Conservation (phyloP, 768 basidiomycete species). For the Rhizopogon vesiculosus region DNA sequence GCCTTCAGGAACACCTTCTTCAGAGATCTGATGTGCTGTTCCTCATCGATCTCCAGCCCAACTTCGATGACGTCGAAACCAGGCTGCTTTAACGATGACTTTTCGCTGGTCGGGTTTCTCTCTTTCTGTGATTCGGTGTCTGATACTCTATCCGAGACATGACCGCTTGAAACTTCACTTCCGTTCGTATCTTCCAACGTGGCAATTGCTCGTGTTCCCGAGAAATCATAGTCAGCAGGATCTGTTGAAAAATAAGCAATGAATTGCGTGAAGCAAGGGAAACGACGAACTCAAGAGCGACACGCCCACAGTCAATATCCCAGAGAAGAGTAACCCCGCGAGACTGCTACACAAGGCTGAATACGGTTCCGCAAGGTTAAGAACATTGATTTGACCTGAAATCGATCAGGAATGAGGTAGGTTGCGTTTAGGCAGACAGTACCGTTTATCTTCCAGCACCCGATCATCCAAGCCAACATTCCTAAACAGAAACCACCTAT, state of each 20-base stretch:
- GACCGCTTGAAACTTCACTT: neutral
- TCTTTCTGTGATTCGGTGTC: conserved; percentile 15
- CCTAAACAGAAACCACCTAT: conserved; percentile 37
- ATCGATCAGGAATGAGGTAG: neutral
- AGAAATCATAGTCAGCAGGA: conserved; percentile 36
- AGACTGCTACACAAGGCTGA: conserved; percentile 36
- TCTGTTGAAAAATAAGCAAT: conserved; percentile 11
- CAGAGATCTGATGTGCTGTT: conserved; percentile 14
- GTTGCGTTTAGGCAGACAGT: neutral
- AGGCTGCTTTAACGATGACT: neutral
- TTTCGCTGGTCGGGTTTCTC: neutral
- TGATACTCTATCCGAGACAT: neutral
- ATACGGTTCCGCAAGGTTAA: conserved; percentile 34
- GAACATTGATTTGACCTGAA: conserved; percentile 30
- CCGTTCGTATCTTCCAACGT: conserved; percentile 19
- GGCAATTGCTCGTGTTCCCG: conserved; percentile 29
- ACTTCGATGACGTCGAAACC: conserved; percentile 1
- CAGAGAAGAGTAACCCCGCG: conserved; percentile 34
- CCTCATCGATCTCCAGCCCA: neutral
- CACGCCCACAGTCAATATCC: conserved; percentile 29
- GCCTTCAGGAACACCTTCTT: conserved; percentile 28
- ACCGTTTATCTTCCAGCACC: conserved; percentile 47
- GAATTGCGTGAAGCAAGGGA: neutral
- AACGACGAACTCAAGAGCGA: conserved; percentile 29
- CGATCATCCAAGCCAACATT: conserved; percentile 48